Conservation (phyloP, 2,329 filamentous ascomycete species). For the Akanthomyces lecanii region DNA sequence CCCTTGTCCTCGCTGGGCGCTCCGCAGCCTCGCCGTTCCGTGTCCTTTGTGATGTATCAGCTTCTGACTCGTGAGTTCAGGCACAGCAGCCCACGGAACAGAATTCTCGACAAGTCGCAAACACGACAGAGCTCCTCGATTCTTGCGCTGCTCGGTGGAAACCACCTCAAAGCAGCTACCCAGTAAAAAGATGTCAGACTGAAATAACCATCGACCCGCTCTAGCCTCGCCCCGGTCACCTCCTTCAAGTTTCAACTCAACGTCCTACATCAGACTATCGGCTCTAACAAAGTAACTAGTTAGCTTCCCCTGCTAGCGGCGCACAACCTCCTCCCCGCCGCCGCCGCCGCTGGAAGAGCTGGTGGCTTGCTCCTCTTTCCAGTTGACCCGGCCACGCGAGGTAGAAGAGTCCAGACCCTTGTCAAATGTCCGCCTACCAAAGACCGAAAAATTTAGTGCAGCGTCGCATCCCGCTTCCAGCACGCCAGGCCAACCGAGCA, state of each 20-base stretch:
- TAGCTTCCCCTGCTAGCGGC: slow-evolving; percentile 5
- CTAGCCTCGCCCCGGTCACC: neutral
- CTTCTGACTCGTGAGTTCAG: neutral
- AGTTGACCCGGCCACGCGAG: neutral
- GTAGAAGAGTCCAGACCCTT: neutral
- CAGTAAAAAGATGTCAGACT: neutral
- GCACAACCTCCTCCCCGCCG: neutral
- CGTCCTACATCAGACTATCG: neutral
- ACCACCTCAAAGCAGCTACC: neutral
- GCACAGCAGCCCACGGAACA: neutral
- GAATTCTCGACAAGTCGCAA: neutral
- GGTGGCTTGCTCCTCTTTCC: neutral
- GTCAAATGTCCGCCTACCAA: neutral
- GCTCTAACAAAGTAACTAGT: neutral
- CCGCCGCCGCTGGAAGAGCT: neutral
- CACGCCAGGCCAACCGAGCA: neutral
- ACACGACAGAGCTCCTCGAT: neutral
- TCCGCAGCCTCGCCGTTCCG: neutral
- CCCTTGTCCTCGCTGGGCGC: neutral
- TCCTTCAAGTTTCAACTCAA: neutral
- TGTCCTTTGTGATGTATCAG: neutral
- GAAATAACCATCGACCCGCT: neutral
- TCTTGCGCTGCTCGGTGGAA: neutral
- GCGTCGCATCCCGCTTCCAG: neutral
- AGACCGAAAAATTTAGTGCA: neutral